Evolutionary conservation across 768 basidiomycete genomes (phyloP).

Genomic region (Mycena chlorophos): DNA sequence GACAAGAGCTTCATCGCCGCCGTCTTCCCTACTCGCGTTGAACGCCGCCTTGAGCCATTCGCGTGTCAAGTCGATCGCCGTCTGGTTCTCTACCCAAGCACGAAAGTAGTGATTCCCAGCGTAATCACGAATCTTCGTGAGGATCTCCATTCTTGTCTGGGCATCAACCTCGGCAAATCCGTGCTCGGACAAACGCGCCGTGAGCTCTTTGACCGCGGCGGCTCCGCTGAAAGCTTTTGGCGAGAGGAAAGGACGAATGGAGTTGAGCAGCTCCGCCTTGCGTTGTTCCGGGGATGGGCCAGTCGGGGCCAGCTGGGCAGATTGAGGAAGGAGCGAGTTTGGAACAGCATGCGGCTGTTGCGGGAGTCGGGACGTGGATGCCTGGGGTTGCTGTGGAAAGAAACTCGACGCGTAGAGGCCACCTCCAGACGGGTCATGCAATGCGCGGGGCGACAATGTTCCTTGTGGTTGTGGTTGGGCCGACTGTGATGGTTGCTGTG

Average conservation of each 20-base stretch:
- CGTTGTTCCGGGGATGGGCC: slow-evolving; percentile 49
- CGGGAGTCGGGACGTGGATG: slow-evolving; percentile 22
- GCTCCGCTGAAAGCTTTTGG: slow-evolving; percentile 66
- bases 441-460: slow-evolving; percentile 68
- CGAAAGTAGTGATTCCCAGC: slow-evolving; percentile 86
- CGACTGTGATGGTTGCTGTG: slow-evolving; percentile 33
- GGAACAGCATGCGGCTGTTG: slow-evolving; percentile 26
- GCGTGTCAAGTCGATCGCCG: slow-evolving; percentile 74
- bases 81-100: slow-evolving; percentile 77
- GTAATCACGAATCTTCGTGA: slow-evolving; percentile 79
- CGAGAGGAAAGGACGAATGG: slow-evolving; percentile 58
- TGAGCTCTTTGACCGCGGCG: slow-evolving; percentile 63
- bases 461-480: slow-evolving; percentile 49
- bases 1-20: slow-evolving; percentile 48
- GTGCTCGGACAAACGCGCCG: slow-evolving; percentile 56
- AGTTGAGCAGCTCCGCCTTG: slow-evolving; percentile 52
- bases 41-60: slow-evolving; percentile 80
- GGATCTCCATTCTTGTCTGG: slow-evolving; percentile 66
- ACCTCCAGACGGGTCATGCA: slow-evolving; percentile 63
- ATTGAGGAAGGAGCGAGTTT: neutral
- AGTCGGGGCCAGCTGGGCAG: slow-evolving; percentile 26
- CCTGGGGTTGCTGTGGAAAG: slow-evolving; percentile 26
- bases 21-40: slow-evolving; percentile 37
- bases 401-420: slow-evolving; percentile 44
- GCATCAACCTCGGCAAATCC: slow-evolving; percentile 66